Evolutionary conservation across 768 basidiomycete genomes (phyloP), one percentile per base, ranked within the genome.

Genomic region (Tylopilus balloui): DNA sequence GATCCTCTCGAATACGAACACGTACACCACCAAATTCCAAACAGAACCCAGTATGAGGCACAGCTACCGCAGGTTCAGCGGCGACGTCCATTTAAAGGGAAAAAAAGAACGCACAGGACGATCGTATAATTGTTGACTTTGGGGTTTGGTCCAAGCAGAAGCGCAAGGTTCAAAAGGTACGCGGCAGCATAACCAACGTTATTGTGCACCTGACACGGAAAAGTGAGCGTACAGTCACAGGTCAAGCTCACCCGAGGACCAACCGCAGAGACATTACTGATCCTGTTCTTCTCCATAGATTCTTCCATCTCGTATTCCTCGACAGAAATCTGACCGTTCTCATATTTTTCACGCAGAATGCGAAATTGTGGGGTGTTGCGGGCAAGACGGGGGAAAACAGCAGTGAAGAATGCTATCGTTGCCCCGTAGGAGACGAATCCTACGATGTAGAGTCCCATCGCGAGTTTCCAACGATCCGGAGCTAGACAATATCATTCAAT

Each of bases 1-100:
- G 13, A 23, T 38, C 17, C 10, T 20, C 14, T 24, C 8, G 8
- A 27, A 6, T 12, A n/a, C 12, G 23, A 32, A 34, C 1, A 68
- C 84, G 41, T 68, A 89, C 88, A 90, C 91, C 91, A 93, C 82
- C 91, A 92, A 41, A 91, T 81, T 8, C 89, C 90, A 9, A 76
- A 72, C 1, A 92, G 42, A 11, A 93, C 85, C 88, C 86, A 85
- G 54, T 89, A 88, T 0, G 71, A 74, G 49, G 83, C 90, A 13
- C 79, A 82, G 21, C 86, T 87, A 51, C 19, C 14, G 37, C 31
- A 41, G 4, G 32, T 27, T 43, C 13, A 41, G 20, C 11, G 8
- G 8, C 0, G 31, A 7, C 32, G 24, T 11, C 14, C 4, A 15
- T 19, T 27, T 6, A 6, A 14, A 21, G 20, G 9, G 31, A 13